Conservation (phyloP, 352 stramenopile species). For the Globisporangium yorkense region DNA sequence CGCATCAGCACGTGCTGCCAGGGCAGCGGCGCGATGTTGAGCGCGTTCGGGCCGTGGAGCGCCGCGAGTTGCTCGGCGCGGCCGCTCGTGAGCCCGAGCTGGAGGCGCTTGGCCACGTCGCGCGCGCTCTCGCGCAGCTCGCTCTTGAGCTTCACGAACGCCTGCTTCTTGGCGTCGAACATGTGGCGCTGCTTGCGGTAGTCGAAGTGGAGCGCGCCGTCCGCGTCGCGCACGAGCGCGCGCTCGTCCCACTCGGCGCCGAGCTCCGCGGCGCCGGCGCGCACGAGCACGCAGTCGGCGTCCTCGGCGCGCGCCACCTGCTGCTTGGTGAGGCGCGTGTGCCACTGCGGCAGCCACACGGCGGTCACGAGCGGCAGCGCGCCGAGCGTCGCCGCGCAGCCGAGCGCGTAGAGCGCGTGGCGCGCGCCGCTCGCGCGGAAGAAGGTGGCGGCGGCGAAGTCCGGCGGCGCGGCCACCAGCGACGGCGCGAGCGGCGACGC, state of each 20-base stretch:
- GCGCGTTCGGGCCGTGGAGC: slow-evolving; percentile 53
- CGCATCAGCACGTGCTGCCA: slow-evolving; percentile 47
- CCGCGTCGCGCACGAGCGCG: slow-evolving; percentile 15
- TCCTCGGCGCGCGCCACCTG: slow-evolving; percentile 32
- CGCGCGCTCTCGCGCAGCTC: slow-evolving; percentile 42
- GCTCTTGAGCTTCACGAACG: slow-evolving; percentile 50
- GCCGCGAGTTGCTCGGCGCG: slow-evolving; percentile 28
- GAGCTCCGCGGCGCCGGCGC: slow-evolving; percentile 5
- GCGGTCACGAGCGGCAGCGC: slow-evolving; percentile 32
- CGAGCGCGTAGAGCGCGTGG: slow-evolving; percentile 31
- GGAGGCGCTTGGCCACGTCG: slow-evolving; percentile 23
- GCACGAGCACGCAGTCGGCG: slow-evolving; percentile 51
- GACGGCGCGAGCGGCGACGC: not conserved
- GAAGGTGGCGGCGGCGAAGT: slow-evolving; percentile 33
- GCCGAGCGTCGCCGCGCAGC: slow-evolving; percentile 32
- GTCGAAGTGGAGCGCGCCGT: slow-evolving; percentile 41
- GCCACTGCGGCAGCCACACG: slow-evolving; percentile 53
- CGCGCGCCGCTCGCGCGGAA: slow-evolving; percentile 30
- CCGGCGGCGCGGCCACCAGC: slow-evolving; percentile 30
- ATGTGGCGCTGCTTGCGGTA: slow-evolving; percentile 68
- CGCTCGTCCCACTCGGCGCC: slow-evolving; percentile 38
- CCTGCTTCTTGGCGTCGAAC: slow-evolving; percentile 39
- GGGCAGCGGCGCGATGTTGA: slow-evolving; percentile 41
- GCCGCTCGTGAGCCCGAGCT: slow-evolving; percentile 18
- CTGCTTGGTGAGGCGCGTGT: slow-evolving; percentile 45